Base-by-base conservation (phyloP, 768 basidiomycete genomes). In the Rhizopogon sp. region DNA sequence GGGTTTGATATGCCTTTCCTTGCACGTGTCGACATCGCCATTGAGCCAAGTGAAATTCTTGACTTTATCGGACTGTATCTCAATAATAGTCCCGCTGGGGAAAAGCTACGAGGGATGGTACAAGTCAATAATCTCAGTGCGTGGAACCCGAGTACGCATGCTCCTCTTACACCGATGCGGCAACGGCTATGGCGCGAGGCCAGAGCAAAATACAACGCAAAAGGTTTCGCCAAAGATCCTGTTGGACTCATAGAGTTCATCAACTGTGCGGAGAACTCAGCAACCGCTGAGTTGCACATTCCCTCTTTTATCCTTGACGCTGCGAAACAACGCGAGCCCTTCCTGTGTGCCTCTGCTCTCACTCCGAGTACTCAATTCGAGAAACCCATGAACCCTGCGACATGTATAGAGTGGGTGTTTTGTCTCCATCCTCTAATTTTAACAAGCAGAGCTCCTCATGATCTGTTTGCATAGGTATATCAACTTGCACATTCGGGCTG, bases 231-330 rank as follows among this genome's bases (percentile, higher is more conserved):
- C 22, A 25, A 3, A 25, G 22, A 25, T 25, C 22, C 22, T 25
- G 22, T 25, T 25, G 22, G 22, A 25, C 22, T 25, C 22, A 25
- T 25, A 25, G 22, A 25, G 22, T 25, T 25, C 22, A 25, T 62
- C 46, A 62, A 62, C 31, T 57, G 59, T 47, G 59, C 51, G 6
- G 57, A 59, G 6, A 52, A 62, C 43, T 62, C 52, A 3, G 51
- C 54, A 33, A 62, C 57, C 7, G n/a, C 39, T 1, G 60, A 50
- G 5, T 39, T 62, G 5, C 50, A 50, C 7, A 22, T 59, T 16
- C 17, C 31, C 25, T 4, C 50, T 7, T 31, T 41, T 14, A 17
- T 58, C 1, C 45, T 54, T 33, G 35, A 55, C 35, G 0, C 51
- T 9, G 61, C 55, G 0, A 55, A 31, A 33, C 39, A 13, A 25